phyloP scores from a whole-genome alignment of 331 rosid species.

The Dryas integrifolia region DNA sequence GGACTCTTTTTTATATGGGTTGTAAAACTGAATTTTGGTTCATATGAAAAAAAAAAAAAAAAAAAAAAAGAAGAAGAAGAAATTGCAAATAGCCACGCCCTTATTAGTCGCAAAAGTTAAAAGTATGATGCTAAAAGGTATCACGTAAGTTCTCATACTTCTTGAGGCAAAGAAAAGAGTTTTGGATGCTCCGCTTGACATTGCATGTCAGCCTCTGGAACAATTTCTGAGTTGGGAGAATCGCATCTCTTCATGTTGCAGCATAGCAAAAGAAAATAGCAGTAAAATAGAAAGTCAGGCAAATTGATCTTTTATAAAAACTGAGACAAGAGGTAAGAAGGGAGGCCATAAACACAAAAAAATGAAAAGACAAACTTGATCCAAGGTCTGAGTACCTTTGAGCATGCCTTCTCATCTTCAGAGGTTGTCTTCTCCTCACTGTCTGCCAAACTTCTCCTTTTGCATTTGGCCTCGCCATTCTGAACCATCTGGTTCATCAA shows the following conservation, averaged over 20 bases:
- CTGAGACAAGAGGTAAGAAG: background rate
- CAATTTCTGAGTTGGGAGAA: slow-evolving; percentile 44
- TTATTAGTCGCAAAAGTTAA: no score
- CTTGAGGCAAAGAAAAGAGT: slow-evolving; percentile 33
- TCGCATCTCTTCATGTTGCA: slow-evolving; percentile 33
- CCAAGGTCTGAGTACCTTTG: slow-evolving; percentile 38
- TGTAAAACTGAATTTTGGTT: no score
- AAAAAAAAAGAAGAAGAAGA: no score
- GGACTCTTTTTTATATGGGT: no score
- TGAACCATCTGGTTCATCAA: slow-evolving; percentile 68
- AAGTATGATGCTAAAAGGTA: no score
- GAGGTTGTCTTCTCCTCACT: slow-evolving; percentile 58
- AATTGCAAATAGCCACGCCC: no score
- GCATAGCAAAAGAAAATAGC: slow-evolving; percentile 13
- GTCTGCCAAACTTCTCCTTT: slow-evolving; percentile 34
- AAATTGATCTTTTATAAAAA: background rate
- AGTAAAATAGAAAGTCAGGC: background rate
- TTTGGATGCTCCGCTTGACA: slow-evolving; percentile 24
- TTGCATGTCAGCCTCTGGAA: background rate
- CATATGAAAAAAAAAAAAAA: no score
- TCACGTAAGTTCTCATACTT: slow-evolving; percentile 17
- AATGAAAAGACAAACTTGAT: background rate
- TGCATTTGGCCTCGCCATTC: slow-evolving; percentile 61
- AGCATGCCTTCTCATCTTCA: slow-evolving; percentile 40
- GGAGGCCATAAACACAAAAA: background rate